phyloP scores from a whole-genome alignment of 2,329 filamentous ascomycete genomes.

The Colletotrichum sansevieriae region DNA sequence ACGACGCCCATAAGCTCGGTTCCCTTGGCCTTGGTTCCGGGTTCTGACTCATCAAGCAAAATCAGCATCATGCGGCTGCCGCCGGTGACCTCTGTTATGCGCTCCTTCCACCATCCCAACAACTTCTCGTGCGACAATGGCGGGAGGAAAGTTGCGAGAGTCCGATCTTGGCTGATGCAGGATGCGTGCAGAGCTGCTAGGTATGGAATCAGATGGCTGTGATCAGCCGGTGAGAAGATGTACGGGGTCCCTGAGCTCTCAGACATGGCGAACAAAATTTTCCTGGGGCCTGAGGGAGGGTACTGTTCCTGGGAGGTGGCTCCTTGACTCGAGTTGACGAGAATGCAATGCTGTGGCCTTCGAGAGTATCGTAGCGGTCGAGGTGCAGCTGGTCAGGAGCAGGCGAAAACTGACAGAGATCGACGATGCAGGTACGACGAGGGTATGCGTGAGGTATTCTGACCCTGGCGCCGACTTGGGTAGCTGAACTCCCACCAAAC shows the following conservation, averaged over 20 bases:
- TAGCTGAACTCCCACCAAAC: background rate
- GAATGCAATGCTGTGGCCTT: background rate
- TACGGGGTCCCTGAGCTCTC: constrained; percentile 43
- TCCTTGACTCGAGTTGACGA: background rate
- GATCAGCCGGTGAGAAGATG: constrained; percentile 58
- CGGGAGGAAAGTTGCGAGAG: constrained; percentile 70
- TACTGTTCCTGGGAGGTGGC: background rate
- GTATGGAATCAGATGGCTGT: constrained; percentile 67
- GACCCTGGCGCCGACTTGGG: background rate
- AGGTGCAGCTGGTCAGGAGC: constrained; percentile 6
- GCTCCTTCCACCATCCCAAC: constrained; percentile 68
- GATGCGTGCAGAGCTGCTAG: constrained; percentile 70
- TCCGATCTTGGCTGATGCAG: constrained; percentile 70
- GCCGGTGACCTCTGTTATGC: constrained; percentile 60
- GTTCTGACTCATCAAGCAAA: constrained; percentile 56
- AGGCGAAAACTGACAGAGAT: constrained; percentile 24
- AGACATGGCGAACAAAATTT: constrained; percentile 27
- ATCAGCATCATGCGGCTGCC: constrained; percentile 66
- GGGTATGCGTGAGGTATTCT: constrained; percentile 4
- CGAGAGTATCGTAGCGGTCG: background rate
- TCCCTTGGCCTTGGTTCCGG: constrained; percentile 54
- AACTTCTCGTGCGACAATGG: constrained; percentile 69
- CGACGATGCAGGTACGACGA: constrained; percentile 21
- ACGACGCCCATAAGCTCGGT: constrained; percentile 67
- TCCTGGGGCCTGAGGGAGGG: background rate